phyloP scores from a whole-genome alignment of 331 rosid genomes.

The Acacia concinna region DNA sequence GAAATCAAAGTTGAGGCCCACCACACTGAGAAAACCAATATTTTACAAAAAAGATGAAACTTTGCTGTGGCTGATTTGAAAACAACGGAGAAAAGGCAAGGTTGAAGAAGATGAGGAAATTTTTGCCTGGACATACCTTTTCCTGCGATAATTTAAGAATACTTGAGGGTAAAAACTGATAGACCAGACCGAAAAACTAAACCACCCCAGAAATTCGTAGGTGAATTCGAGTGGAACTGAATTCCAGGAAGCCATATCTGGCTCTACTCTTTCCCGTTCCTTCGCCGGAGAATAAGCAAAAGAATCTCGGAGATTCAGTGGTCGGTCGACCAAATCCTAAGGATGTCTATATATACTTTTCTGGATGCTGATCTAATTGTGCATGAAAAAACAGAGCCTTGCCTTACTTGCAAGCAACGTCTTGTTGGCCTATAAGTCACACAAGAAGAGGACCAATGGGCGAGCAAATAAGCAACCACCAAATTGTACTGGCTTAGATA shows the following conservation, averaged over 20 bases:
- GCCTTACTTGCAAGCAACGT: not conserved
- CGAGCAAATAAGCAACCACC: not conserved
- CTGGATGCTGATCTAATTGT: not conserved
- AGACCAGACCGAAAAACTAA: slow-evolving; percentile 73
- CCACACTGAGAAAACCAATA: slow-evolving; percentile 39
- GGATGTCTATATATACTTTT: not conserved
- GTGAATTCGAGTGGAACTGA: slow-evolving; percentile 59
- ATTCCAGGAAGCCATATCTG: slow-evolving; percentile 78
- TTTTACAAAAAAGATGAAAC: not conserved
- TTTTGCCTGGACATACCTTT: slow-evolving; percentile 26
- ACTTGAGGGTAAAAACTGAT: slow-evolving; percentile 86
- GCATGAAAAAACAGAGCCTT: not conserved
- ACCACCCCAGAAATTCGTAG: slow-evolving; percentile 76
- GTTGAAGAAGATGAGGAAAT: not conserved
- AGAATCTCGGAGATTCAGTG: not conserved
- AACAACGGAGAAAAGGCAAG: not conserved
- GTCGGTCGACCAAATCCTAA: too few relatives aligned
- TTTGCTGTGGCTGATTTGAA: not conserved
- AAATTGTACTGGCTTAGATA: not conserved
- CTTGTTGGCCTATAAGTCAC: not conserved
- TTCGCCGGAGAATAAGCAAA: not conserved
- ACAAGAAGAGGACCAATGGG: not conserved
- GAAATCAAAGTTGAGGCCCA: slow-evolving; percentile 58
- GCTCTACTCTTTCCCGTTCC: not conserved
- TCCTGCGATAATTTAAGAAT: slow-evolving; percentile 71